These are phyloP conservation scores for Penicillium decumbens DNA, from an alignment of 2,329 filamentous ascomycete genomes.

Conservation along the genomic window DNA sequence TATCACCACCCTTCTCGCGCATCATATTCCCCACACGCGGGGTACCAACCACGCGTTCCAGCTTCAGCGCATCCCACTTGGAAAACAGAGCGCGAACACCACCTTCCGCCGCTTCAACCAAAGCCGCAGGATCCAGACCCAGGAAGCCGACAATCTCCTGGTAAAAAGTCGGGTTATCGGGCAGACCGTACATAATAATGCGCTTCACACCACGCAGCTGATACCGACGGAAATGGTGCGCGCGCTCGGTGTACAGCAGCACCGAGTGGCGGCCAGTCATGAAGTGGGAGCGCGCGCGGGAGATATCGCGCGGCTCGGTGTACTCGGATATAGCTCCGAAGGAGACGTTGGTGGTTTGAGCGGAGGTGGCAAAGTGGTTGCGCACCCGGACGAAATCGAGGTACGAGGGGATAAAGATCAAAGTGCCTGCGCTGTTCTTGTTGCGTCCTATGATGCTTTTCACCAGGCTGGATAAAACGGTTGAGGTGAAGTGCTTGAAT, in stretches of 20 bases:
- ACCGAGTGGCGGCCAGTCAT: constrained; percentile 74
- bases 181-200: constrained; percentile 84
- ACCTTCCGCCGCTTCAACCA: constrained; percentile 56
- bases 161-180: constrained; percentile 68
- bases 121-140: constrained; percentile 40
- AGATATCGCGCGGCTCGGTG: constrained; percentile 69
- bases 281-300: constrained; percentile 83
- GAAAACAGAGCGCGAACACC: constrained; percentile 65
- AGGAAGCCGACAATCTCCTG: constrained; percentile 42
- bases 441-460: constrained; percentile 49
- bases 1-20: constrained; percentile 72
- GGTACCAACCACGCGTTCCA: constrained; percentile 82
- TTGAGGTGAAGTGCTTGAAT: constrained; percentile 84
- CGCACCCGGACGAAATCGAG: constrained; percentile 91
- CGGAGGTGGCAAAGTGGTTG: constrained; percentile 79
- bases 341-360: constrained; percentile 53
- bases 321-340: constrained; percentile 91
- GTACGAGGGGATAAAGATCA: constrained; percentile 89
- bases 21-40: constrained; percentile 80
- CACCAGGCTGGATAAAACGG: constrained; percentile 69
- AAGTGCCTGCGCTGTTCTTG: constrained; percentile 60
- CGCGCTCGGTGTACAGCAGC: constrained; percentile 85
- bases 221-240: constrained; percentile 95
- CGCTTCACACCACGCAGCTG: constrained; percentile 73
- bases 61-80: constrained; percentile 80